These are phyloP conservation scores for Prunus mira DNA, from an alignment of 306 rosid species.

Conservation along the genomic window DNA sequence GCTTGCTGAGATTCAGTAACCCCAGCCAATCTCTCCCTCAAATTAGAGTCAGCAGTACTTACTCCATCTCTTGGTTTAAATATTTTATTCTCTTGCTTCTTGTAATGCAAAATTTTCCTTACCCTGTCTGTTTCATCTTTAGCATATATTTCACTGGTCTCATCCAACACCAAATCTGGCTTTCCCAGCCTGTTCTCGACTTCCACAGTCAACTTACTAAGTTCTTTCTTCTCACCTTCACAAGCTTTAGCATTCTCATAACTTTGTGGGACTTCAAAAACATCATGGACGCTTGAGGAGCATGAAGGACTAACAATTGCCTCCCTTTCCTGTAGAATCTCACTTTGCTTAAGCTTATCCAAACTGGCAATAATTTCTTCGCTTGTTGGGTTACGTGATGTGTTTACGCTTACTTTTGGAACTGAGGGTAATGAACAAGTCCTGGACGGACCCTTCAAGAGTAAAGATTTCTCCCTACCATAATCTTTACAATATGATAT, in stretches of 20 bases:
- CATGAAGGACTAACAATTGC: constrained; percentile 24
- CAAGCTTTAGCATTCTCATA: constrained; percentile 26
- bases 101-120: constrained; percentile 36
- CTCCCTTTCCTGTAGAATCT: constrained; percentile 22
- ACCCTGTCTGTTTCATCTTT: constrained; percentile 36
- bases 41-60: constrained; percentile 25
- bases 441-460: constrained; percentile 32
- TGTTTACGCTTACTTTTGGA: constrained; percentile 26
- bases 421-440: constrained; percentile 47
- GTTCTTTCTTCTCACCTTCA: constrained; percentile 34
- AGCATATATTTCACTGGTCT: constrained; percentile 25
- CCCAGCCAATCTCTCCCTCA: constrained; percentile 13
- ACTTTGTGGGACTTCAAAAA: constrained; percentile 68
- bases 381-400: constrained; percentile 18
- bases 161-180: constrained; percentile 42
- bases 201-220: constrained; percentile 34
- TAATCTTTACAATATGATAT: constrained; percentile 51
- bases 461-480: constrained; percentile 29
- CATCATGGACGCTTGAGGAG: constrained; percentile 55
- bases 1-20: constrained; percentile 39
- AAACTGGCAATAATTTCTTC: constrained; percentile 19
- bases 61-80: constrained; percentile 27
- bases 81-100: constrained; percentile 32
- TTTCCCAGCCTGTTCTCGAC: constrained; percentile 44
- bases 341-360: constrained; percentile 19